Evolutionary conservation across 768 basidiomycete genomes (phyloP).

Genomic region (Scleroderma citrinum): DNA sequence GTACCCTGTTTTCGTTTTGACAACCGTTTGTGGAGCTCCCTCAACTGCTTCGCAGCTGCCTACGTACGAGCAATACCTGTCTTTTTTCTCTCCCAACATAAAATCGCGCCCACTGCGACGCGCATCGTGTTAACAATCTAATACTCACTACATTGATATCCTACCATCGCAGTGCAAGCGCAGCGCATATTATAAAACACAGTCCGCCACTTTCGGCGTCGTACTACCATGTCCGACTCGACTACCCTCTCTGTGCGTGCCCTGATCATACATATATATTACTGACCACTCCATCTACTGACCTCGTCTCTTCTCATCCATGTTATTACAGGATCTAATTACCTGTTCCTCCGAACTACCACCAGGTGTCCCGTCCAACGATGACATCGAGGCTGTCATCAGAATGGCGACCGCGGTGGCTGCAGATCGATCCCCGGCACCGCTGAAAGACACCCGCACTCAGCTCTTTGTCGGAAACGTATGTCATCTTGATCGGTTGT

Average conservation of each 20-base stretch:
- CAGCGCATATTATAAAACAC: not conserved
- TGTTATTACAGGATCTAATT: not conserved
- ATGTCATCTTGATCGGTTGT: conserved; percentile 26
- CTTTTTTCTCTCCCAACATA: not conserved
- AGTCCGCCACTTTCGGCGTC: not conserved
- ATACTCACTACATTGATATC: conserved; percentile 1
- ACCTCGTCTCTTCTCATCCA: not conserved
- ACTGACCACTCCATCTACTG: not conserved
- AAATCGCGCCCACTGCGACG: not conserved
- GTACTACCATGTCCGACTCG: conserved; percentile 3
- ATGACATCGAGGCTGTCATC: conserved; percentile 90
- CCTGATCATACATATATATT: conserved; percentile 1
- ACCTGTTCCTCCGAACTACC: not conserved
- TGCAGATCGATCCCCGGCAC: conserved; percentile 37
- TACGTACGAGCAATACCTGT: not conserved
- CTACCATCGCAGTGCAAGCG: not conserved
- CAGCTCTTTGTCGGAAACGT: conserved; percentile 97
- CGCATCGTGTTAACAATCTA: not conserved
- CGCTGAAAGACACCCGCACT: conserved; percentile 79
- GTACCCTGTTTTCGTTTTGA: conserved; percentile 1
- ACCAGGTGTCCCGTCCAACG: conserved; percentile 47
- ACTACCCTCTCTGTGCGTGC: conserved; percentile 5
- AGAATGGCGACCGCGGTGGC: conserved; percentile 80
- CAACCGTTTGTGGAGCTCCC: conserved; percentile 1
- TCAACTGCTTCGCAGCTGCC: not conserved